A percentile compares a stretch with the other conserved stretches of the same genome.
These are phyloP conservation scores for Chaetomium cochliodes DNA, from an alignment of 495 filamentous ascomycete genomes.

Conservation along the genomic window DNA sequence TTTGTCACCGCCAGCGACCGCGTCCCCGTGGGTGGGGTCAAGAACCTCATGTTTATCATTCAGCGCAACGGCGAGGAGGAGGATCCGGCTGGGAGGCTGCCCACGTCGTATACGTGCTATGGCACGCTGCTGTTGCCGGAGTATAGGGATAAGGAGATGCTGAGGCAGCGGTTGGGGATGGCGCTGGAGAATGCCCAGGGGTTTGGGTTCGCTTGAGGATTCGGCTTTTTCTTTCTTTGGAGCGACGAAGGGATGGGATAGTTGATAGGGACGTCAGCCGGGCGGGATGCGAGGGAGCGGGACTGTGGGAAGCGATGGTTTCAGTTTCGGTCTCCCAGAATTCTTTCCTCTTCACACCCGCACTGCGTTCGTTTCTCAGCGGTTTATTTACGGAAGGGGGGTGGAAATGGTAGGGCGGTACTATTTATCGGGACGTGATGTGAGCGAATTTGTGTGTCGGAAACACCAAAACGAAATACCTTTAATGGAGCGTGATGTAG, in stretches of 20 bases:
- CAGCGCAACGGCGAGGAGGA: constrained; percentile 74
- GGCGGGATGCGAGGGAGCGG: background rate
- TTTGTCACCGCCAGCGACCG: constrained; percentile 94
- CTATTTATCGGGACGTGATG: background rate
- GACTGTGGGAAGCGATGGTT: background rate
- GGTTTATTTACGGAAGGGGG: background rate
- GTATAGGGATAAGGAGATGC: constrained; percentile 64
- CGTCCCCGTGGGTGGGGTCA: constrained; percentile 78
- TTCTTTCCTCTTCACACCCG: background rate
- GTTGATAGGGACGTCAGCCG: background rate
- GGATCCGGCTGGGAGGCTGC: constrained; percentile 55
- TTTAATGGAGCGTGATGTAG: background rate
- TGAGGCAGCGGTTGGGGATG: constrained; percentile 71
- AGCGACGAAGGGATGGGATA: background rate
- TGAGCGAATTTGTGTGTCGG: background rate
- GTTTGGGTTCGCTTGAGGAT: constrained; percentile 67
- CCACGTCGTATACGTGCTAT: constrained; percentile 86
- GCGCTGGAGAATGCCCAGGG: constrained; percentile 88
- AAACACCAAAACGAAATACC: background rate
- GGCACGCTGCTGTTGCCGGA: constrained; percentile 81
- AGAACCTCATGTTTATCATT: constrained; percentile 76
- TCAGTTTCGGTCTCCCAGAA: background rate
- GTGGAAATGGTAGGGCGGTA: background rate
- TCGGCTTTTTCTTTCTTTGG: background rate
- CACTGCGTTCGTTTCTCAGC: background rate